A percentile compares a stretch with the other conserved stretches of the same genome.
phyloP scores from a whole-genome alignment of 805 yeast species.

The Nakazawaea populi region DNA sequence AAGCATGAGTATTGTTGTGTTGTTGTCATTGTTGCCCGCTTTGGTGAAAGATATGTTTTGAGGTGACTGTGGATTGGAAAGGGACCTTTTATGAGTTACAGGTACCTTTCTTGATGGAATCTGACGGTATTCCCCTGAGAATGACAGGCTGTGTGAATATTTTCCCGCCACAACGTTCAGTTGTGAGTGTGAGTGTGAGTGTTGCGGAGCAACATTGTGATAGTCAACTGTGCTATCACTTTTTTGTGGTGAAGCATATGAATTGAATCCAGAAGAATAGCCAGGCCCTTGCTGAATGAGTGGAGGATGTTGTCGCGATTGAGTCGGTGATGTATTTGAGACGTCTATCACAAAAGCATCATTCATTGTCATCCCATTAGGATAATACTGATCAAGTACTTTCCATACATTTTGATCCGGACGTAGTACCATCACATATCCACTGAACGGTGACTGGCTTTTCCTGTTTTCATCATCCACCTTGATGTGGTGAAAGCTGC shows the following conservation, averaged over 20 bases:
- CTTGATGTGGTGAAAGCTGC: not conserved
- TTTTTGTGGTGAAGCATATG: constrained; percentile 1
- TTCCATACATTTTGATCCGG: constrained; percentile 61
- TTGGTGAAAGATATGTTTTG: not conserved
- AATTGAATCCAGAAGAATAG: constrained; percentile 7
- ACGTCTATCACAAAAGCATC: constrained; percentile 62
- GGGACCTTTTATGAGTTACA: constrained; percentile 3
- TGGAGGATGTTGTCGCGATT: not conserved
- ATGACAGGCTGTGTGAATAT: constrained; percentile 1
- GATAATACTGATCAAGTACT: constrained; percentile 52
- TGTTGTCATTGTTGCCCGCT: not conserved
- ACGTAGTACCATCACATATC: constrained; percentile 26
- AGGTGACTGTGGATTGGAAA: constrained; percentile 10
- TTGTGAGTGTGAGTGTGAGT: no score
- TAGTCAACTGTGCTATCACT: not conserved
- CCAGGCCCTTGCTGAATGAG: not conserved
- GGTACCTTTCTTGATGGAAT: not conserved
- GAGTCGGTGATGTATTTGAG: constrained; percentile 18
- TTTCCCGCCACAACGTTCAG: not conserved
- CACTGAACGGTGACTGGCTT: constrained; percentile 6
- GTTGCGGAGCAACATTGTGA: not conserved
- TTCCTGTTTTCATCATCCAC: not conserved
- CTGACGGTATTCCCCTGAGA: constrained; percentile 5
- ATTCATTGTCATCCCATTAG: constrained; percentile 60
- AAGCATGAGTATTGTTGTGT: constrained; percentile 8